A percentile compares a stretch with the other conserved stretches of the same genome.
phyloP scores from a whole-genome alignment of 441 rosid genomes.

The Flueggea neowawraea region DNA sequence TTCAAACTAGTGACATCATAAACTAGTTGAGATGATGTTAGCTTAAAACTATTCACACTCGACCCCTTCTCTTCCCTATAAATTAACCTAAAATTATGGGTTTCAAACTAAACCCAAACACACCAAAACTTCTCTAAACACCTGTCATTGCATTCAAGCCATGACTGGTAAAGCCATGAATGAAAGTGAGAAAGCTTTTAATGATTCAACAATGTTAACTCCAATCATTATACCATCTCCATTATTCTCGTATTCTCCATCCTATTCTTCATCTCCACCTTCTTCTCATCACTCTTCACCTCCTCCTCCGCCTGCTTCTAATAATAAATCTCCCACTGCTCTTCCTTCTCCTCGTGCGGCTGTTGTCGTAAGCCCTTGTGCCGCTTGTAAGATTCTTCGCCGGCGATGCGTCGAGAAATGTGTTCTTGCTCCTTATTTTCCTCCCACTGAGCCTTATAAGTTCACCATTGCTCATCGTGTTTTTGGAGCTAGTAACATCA shows the following conservation, averaged over 20 bases:
- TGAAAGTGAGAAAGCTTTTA: slow-evolving; percentile 4
- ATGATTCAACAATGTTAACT: neutral
- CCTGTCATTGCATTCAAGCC: too few species aligned
- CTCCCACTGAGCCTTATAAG: slow-evolving; percentile 62
- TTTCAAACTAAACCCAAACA: too few species aligned
- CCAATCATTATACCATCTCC: slow-evolving; percentile 17
- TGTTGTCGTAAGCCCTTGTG: slow-evolving; percentile 56
- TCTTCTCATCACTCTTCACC: neutral
- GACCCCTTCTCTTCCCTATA: too few species aligned
- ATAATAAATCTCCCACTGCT: too few species aligned
- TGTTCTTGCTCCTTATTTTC: slow-evolving; percentile 65
- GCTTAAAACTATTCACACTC: too few species aligned
- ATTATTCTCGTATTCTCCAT: neutral
- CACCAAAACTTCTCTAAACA: too few species aligned
- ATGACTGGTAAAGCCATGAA: too few species aligned
- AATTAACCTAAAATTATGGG: too few species aligned
- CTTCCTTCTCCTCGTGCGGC: slow-evolving; percentile 11
- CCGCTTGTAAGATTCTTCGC: slow-evolving; percentile 76
- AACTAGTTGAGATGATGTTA: too few species aligned
- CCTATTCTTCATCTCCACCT: slow-evolving; percentile 9
- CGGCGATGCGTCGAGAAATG: slow-evolving; percentile 64
- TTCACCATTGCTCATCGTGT: slow-evolving; percentile 72
- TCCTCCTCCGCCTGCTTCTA: slow-evolving; percentile 10
- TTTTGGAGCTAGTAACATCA: slow-evolving; percentile 70
- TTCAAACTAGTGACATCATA: too few species aligned